Percentiles rank a stretch among this genome's conserved stretches.
phyloP scores from a whole-genome alignment of 768 basidiomycete genomes.

The Boletus pseudopeckii region DNA sequence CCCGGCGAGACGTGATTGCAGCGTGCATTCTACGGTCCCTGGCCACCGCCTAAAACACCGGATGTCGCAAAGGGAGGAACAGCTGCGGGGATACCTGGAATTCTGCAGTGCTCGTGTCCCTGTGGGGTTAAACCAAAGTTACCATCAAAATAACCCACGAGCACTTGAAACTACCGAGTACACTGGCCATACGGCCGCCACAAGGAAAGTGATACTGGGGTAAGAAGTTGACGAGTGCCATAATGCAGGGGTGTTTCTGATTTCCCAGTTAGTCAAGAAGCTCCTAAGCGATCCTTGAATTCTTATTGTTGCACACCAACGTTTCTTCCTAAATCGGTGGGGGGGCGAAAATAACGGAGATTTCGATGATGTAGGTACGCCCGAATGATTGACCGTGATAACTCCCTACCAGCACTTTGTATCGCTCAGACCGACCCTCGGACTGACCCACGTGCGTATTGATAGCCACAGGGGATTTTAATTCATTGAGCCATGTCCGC shows the following conservation, averaged over 20 bases:
- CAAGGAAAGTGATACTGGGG: slow-evolving; percentile 3
- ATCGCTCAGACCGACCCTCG: no score
- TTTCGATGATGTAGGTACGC: not conserved
- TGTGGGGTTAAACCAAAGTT: not conserved
- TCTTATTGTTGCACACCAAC: not conserved
- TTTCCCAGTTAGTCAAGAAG: slow-evolving; percentile 3
- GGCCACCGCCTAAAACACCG: no score
- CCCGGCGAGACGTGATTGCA: no score
- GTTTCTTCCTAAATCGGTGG: no score
- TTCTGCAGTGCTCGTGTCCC: not conserved
- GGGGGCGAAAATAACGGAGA: slow-evolving; percentile 25
- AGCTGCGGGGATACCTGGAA: no score
- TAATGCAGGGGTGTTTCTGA: not conserved
- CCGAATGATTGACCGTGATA: not conserved
- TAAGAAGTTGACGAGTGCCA: not conserved
- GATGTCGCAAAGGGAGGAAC: not conserved
- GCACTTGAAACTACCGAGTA: no score
- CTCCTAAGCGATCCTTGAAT: not conserved
- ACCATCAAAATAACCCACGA: no score
- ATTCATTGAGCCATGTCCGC: not conserved
- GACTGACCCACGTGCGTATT: no score
- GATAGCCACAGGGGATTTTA: no score
- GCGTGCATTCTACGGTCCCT: no score
- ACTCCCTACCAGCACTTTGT: not conserved
- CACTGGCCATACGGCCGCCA: no score